These are phyloP conservation scores for Jatropha podagrica DNA, from an alignment of 441 rosid species.

Conservation along the genomic window DNA sequence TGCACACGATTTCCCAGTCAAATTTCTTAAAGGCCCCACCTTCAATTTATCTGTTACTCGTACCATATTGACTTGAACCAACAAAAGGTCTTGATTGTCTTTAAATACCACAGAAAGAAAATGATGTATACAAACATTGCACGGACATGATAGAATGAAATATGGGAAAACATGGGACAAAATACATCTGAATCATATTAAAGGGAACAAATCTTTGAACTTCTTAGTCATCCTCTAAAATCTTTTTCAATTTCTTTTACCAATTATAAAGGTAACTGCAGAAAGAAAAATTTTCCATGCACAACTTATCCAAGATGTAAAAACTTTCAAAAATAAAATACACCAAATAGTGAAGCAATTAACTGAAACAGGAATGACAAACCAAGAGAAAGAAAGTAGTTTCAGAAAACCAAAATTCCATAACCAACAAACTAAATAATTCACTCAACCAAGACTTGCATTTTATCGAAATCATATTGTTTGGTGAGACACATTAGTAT, in stretches of 20 bases:
- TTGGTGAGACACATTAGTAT: background rate
- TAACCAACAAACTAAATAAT: background rate
- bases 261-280: background rate
- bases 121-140: background rate
- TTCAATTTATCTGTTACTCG: background rate
- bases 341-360: background rate
- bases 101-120: background rate
- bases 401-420: background rate
- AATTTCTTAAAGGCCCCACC: too few species aligned
- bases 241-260: background rate
- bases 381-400: background rate
- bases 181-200: background rate
- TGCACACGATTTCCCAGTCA: background rate
- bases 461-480: background rate
- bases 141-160: background rate
- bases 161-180: background rate
- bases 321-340: background rate
- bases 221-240: background rate
- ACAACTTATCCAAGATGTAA: background rate
- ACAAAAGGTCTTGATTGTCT: background rate
- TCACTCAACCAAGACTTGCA: background rate
- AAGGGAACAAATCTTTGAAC: background rate
- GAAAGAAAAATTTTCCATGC: background rate
- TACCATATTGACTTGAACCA: background rate
- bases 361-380: background rate